These are phyloP conservation scores for Penicillium polonicum DNA, from an alignment of 2,329 filamentous ascomycete species.

Conservation along the genomic window DNA sequence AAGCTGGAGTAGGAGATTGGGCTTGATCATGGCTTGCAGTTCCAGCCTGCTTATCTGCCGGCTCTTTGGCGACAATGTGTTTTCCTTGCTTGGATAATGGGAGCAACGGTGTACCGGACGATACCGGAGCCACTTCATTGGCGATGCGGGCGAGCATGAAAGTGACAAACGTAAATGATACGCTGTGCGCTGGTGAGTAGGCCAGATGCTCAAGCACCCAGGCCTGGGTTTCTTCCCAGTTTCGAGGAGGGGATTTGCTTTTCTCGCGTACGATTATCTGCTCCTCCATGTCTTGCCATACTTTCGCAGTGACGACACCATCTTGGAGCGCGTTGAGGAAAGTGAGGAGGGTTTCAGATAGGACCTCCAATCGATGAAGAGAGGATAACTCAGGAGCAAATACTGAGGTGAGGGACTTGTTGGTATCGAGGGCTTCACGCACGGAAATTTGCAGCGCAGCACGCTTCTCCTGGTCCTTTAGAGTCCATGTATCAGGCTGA, in stretches of 20 bases:
- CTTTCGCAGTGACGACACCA: constrained; percentile 67
- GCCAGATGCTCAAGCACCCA: constrained; percentile 72
- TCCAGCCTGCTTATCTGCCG: constrained; percentile 1
- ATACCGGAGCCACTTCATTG: constrained; percentile 53
- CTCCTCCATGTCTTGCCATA: constrained; percentile 70
- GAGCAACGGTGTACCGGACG: constrained; percentile 13
- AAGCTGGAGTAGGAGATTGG: constrained; percentile 19
- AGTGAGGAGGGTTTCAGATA: constrained; percentile 68
- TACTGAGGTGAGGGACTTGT: constrained; percentile 58
- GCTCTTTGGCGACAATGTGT: constrained; percentile 5
- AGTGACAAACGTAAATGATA: constrained; percentile 83
- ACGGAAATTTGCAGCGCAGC: constrained; percentile 46
- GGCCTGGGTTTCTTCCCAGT: constrained; percentile 57
- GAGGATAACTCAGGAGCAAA: constrained; percentile 65
- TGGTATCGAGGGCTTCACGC: constrained; percentile 70
- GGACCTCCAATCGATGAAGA: constrained; percentile 69
- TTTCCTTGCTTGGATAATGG: constrained; percentile 4
- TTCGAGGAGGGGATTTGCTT: constrained; percentile 47
- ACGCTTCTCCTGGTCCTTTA: constrained; percentile 43
- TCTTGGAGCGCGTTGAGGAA: constrained; percentile 76
- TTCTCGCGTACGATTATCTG: constrained; percentile 53
- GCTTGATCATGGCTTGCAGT: constrained; percentile 4
- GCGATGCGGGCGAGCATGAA: constrained; percentile 67
- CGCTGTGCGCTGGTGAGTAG: constrained; percentile 73
- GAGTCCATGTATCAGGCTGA: constrained; percentile 50